These are phyloP conservation scores for Polytrichum commune DNA, from an alignment of 225 moss, liverwort and hornwort species.

Conservation along the genomic window DNA sequence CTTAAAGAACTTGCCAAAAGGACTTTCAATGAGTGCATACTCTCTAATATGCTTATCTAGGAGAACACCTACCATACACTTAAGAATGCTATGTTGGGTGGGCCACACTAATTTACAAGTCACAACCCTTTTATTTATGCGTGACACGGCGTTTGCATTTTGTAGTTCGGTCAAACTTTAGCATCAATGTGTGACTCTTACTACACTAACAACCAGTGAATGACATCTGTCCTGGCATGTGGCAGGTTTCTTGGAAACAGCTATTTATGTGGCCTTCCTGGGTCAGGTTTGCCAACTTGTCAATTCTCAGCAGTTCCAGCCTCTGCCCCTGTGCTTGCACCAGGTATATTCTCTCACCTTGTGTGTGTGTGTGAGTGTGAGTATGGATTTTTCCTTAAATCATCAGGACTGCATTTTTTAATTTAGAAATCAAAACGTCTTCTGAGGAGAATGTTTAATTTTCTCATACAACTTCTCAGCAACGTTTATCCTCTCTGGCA, in stretches of 20 bases:
- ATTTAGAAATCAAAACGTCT: neutral
- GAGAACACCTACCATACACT: too few relatives aligned
- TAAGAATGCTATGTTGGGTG: too few relatives aligned
- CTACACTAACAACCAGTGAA: too few relatives aligned
- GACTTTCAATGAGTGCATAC: too few relatives aligned
- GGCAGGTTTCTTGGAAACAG: constrained; percentile 26
- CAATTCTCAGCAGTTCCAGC: constrained; percentile 6
- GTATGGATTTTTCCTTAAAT: too few relatives aligned
- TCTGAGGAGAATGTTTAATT: neutral
- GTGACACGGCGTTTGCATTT: too few relatives aligned
- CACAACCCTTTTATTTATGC: too few relatives aligned
- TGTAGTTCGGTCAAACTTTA: too few relatives aligned
- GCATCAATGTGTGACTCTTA: too few relatives aligned
- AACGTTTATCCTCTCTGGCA: neutral
- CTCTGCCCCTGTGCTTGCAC: constrained; percentile 5
- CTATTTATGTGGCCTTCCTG: constrained; percentile 20
- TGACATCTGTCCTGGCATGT: neutral
- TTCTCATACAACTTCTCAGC: neutral
- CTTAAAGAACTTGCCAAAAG: too few relatives aligned
- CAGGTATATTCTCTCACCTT: constrained; percentile 8
- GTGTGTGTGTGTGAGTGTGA: neutral
- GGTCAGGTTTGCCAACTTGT: constrained; percentile 23
- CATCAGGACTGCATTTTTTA: neutral
- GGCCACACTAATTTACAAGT: too few relatives aligned
- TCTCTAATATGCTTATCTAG: too few relatives aligned